Evolutionary conservation across 148 eudicot genomes (phyloP).

Genomic region (Cornus florida): DNA sequence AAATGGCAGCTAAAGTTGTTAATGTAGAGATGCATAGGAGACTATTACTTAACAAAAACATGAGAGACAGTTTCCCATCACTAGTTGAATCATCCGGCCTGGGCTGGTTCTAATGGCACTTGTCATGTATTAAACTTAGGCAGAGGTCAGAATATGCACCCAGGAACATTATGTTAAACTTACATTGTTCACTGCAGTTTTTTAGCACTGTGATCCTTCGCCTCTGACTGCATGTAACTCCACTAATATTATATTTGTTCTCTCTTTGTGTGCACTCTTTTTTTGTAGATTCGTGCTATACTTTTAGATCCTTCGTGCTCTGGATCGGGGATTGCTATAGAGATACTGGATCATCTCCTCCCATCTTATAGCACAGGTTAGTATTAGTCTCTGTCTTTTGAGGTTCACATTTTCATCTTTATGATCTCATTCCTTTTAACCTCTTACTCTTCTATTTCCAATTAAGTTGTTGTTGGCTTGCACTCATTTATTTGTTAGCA

Average conservation of each 20-base stretch:
- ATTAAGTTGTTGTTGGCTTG: background rate
- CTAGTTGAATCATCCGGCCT: no score
- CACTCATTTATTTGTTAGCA: background rate
- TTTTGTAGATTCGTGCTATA: conserved; percentile 77
- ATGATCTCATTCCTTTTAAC: background rate
- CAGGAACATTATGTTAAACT: background rate
- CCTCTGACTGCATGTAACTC: background rate
- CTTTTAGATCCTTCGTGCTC: conserved; percentile 99
- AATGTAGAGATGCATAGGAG: no score
- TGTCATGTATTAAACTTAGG: no score
- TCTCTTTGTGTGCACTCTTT: background rate
- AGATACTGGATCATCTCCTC: conserved; percentile 89
- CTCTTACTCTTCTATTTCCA: background rate
- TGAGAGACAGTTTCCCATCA: no score
- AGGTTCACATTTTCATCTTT: background rate
- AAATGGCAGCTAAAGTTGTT: no score
- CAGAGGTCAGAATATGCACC: background rate
- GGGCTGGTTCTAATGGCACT: no score
- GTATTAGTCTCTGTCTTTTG: conserved; percentile 2
- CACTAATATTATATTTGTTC: background rate
- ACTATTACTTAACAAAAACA: no score
- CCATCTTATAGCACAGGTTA: conserved; percentile 71
- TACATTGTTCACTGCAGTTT: background rate
- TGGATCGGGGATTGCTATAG: conserved; percentile 90
- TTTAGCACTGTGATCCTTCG: background rate